These are phyloP conservation scores for Mangifera indica DNA, from an alignment of 345 rosid genomes.

Conservation along the genomic window DNA sequence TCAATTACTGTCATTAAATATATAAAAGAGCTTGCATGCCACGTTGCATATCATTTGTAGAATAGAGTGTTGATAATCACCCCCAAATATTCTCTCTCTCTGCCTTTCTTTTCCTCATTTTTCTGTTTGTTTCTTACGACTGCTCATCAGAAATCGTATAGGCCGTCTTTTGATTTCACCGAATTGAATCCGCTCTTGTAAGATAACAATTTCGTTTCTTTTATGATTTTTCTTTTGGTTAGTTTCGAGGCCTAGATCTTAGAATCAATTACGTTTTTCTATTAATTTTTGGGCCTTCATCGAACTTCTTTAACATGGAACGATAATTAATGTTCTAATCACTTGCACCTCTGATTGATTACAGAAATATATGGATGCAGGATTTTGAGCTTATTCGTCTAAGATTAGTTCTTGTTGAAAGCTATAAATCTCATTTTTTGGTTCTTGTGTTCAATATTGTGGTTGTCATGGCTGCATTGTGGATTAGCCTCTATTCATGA, in stretches of 20 bases:
- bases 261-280: not conserved
- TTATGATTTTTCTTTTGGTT: not conserved
- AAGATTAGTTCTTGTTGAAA: not conserved
- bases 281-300: not conserved
- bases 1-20: too few species aligned
- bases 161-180: not conserved
- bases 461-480: not conserved
- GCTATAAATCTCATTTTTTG: not conserved
- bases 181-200: slow-evolving; percentile 1
- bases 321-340: not conserved
- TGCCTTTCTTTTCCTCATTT: not conserved
- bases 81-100: not conserved
- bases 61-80: slow-evolving; percentile 2
- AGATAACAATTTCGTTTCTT: not conserved
- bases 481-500: not conserved
- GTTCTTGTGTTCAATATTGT: not conserved
- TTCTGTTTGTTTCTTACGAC: slow-evolving; percentile 11
- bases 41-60: slow-evolving; percentile 12
- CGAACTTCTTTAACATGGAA: not conserved
- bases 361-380: not conserved
- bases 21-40: slow-evolving; percentile 11
- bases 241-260: slow-evolving; percentile 9
- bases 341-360: not conserved
- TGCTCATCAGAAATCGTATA: not conserved
- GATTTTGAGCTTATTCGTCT: not conserved